Evolutionary conservation across 257 asterid genomes (phyloP).

Genomic region (Lycium barbarum): DNA sequence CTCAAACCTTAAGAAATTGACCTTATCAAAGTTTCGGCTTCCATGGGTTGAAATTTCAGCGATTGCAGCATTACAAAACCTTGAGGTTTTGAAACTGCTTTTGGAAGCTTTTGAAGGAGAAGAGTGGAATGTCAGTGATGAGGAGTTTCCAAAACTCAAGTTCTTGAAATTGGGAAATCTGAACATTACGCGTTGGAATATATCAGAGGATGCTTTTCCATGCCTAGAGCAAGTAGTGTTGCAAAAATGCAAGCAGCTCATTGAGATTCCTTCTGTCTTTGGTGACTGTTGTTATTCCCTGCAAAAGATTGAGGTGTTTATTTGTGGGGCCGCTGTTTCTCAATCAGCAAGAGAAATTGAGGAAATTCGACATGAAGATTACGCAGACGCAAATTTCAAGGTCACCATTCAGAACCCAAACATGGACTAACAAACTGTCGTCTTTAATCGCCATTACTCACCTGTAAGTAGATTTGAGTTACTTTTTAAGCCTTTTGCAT

Average conservation of each 20-base stretch:
- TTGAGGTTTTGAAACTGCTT: constrained; percentile 27
- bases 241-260: constrained; percentile 13
- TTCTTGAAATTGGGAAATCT: too few species aligned
- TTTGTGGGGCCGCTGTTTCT: not conserved
- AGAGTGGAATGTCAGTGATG: not conserved
- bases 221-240: constrained; percentile 28
- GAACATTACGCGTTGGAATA: too few species aligned
- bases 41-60: constrained; percentile 28
- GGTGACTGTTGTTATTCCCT: not conserved
- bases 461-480: not conserved
- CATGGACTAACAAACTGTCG: not conserved
- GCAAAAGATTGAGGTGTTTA: not conserved
- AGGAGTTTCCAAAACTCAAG: too few species aligned
- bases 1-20: too few species aligned
- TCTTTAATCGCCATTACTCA: too few species aligned
- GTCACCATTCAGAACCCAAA: constrained; percentile 26
- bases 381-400: constrained; percentile 24
- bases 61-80: constrained; percentile 26
- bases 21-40: not conserved
- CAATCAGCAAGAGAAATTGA: constrained; percentile 25
- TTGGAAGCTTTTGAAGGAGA: not conserved
- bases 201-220: constrained; percentile 32
- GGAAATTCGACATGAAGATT: constrained; percentile 4
- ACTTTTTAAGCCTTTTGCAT: too few species aligned
- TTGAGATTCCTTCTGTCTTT: constrained; percentile 24